Base-by-base conservation (phyloP, 306 rosid genomes). In the Ormosia semicastrata region DNA sequence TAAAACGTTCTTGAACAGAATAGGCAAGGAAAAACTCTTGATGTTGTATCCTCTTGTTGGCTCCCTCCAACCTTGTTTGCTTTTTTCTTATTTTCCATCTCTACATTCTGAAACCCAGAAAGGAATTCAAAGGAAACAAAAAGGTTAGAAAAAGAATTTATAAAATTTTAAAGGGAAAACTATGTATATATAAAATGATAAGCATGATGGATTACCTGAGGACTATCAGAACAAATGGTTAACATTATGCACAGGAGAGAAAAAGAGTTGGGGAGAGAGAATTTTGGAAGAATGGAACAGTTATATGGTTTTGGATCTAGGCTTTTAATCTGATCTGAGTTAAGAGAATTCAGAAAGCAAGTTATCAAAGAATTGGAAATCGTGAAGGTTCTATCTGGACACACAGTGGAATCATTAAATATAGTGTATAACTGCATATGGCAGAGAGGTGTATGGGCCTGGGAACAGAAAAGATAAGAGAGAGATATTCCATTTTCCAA, bases 1-100 rank as follows among this genome's bases (percentile, higher is more conserved):
- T 84, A 86, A 32, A 92, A 94, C 66, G 85, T 89, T 87, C 95
- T 94, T 80, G 97, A 81, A 66, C 98, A 92, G 80, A 94, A 90
- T 29, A 76, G 62, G 71, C 98, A 94, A 1, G 92, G 91, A 77
- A 94, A 94, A 8, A 90, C 82, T 75, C 92, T 86, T 13, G 91
- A 79, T 14, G 77, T 34, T 56, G 84, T 74, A 60, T 57, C 82
- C 83, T 83, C 85, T 77, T 18, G 82, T 33, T 24, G 81, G 60
- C 64, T 83, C 68, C 76, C 85, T 66, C 39, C 87, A 10, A 47
- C 82, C 17, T 71, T 83, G 34, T 50, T 44, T 56, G 41, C 73
- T 57, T 67, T 76, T 46, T 81, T 85, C 50, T 78, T 81, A 10
- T 80, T 74, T 47, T 70, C 90, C 97, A 90, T 93, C 59, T 63